Base-by-base conservation (phyloP, 306 rosid species). In the Cercis canadensis region DNA sequence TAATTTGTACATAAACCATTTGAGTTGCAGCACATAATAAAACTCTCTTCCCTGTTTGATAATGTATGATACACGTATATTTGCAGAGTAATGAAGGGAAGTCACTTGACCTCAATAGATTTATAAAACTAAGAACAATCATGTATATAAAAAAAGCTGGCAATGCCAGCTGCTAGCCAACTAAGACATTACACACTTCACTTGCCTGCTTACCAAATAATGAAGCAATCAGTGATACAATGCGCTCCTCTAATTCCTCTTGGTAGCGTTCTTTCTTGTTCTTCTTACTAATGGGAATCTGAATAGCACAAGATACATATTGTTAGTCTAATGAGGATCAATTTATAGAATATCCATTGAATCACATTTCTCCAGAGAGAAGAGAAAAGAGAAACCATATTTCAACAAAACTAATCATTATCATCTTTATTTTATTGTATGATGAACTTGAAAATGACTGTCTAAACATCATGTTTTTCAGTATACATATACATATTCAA, bases 141-240 rank as follows among this genome's bases (percentile, higher is more conserved):
- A 33, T 4, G 29, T 24, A 43, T 16, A 15, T 57, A 51, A 17
- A 8, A 24, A 1, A 24, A 24, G 34, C 46, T 58, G 5, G 59
- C 52, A 57, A 49, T 8, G 21, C 17, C 62, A 59, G 40, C 18
- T 19, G 18, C 67, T 24, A 6, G 17, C 62, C 19, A 65, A 58
- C 21, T 57, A 12, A 36, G 21, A 60, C 52, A 36, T 79, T 67
- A 51, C 62, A 75, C 70, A 80, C 31, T 58, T 78, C 80, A 81
- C 86, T 82, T 80, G 88, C 87, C 85, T 87, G 81, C 97, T 89
- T 90, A 90, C 98, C 98, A 84, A 90, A 93, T 84, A 93, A 90
- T 12, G 98, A 93, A 46, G 98, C 83, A 78, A 88, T 77, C 43
- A 93, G 76, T 1, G 98, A 93, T 56, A 93, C 82, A 57, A 93